Evolutionary conservation across 2,329 filamentous ascomycete species (phyloP).

Genomic region (Cordyceps cateniannulata): DNA sequence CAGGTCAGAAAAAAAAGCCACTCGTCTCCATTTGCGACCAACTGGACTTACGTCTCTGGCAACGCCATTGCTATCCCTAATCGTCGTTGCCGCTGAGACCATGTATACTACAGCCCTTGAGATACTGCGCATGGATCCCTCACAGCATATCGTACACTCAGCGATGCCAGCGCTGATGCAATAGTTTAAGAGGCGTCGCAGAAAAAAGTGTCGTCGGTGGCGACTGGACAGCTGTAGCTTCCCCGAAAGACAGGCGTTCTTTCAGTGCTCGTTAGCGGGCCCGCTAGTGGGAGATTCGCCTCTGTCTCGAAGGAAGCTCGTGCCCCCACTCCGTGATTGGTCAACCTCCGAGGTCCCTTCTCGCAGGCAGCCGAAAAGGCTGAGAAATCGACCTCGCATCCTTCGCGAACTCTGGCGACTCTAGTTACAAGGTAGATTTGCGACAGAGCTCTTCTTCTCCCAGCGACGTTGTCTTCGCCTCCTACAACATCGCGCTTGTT

Average conservation of each 20-base stretch:
- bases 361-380: too few relatives aligned
- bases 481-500: background rate
- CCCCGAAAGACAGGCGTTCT: background rate
- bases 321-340: conserved; percentile 19
- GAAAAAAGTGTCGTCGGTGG: conserved; percentile 1
- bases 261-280: conserved; percentile 1
- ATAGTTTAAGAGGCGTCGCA: background rate
- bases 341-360: conserved; percentile 5
- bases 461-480: background rate
- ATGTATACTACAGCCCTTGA: background rate
- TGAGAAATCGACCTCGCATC: conserved; percentile 32
- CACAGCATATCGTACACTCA: background rate
- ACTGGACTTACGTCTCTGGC: background rate
- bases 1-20: background rate
- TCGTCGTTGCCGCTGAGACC: background rate
- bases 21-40: background rate
- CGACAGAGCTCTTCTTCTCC: conserved; percentile 8
- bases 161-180: background rate
- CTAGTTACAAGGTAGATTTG: conserved; percentile 11
- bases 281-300: background rate
- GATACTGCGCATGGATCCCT: background rate
- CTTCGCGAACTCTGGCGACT: conserved; percentile 10
- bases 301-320: too few relatives aligned
- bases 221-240: background rate
- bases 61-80: background rate